phyloP scores from a whole-genome alignment of 1,139 yeast genomes.

The Trichomonascaceae sp. region DNA sequence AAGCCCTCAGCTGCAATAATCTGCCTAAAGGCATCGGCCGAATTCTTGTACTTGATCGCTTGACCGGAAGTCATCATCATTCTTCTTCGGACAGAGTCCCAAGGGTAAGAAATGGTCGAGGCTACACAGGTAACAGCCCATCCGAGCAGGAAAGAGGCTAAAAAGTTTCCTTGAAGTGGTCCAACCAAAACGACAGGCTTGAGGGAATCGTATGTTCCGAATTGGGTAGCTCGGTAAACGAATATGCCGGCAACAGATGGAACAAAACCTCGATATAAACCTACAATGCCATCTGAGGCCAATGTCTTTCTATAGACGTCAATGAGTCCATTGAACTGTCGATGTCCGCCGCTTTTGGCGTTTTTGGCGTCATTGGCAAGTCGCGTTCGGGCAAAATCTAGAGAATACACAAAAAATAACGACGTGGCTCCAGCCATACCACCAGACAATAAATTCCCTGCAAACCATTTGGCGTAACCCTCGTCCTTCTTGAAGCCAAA shows the following conservation, averaged over 20 bases:
- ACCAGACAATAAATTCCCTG: slow-evolving; percentile 79
- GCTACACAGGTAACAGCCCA: slow-evolving; percentile 78
- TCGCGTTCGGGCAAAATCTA: slow-evolving; percentile 80
- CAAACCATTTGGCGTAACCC: slow-evolving; percentile 65
- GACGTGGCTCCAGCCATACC: slow-evolving; percentile 81
- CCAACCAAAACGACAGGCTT: slow-evolving; percentile 72
- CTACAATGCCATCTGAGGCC: slow-evolving; percentile 71
- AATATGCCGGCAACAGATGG: slow-evolving; percentile 76
- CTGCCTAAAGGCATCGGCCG: slow-evolving; percentile 65
- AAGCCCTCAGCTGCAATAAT: slow-evolving; percentile 72
- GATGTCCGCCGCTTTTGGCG: slow-evolving; percentile 57
- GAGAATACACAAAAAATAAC: slow-evolving; percentile 67
- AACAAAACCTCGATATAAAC: slow-evolving; percentile 80
- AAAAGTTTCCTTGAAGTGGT: slow-evolving; percentile 62
- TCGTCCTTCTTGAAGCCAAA: slow-evolving; percentile 69
- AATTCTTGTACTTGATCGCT: slow-evolving; percentile 70
- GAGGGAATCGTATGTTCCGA: slow-evolving; percentile 73
- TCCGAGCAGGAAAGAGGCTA: slow-evolving; percentile 70
- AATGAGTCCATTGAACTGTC: slow-evolving; percentile 71
- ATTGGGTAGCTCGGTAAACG: slow-evolving; percentile 80
- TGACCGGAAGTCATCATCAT: slow-evolving; percentile 86
- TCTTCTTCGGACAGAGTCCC: slow-evolving; percentile 80
- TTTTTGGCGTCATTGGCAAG: slow-evolving; percentile 78
- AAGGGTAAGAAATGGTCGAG: slow-evolving; percentile 74
- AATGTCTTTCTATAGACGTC: slow-evolving; percentile 75